Base-by-base conservation (phyloP, 805 yeast species). In the Ogataea minuta region DNA sequence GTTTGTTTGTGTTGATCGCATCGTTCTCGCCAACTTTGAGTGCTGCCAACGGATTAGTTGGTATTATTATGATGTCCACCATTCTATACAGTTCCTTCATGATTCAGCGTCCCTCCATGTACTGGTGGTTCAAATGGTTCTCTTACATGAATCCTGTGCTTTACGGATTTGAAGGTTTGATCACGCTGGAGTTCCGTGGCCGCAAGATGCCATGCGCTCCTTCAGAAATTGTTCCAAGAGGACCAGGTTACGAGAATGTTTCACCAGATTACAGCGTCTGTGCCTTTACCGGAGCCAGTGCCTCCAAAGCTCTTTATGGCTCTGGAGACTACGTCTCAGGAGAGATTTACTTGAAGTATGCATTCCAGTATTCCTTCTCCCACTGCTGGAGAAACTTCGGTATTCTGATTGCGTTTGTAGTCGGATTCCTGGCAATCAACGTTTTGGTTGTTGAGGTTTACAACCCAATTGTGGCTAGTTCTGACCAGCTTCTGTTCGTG, bases 351-450 rank as follows among this genome's bases (percentile, higher is more conserved):
- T 39, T 79, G 9, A 45, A 46, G 4, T 52, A 51, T 3, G 57
- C 78, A 7, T 86, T 60, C 60, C 55, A 60, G 28, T 87, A 81
- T 66, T 55, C 56, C 14, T 77, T 71, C 52, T 46, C 60, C 14
- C 86, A 87, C 60, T 71, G 74, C 34, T 87, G 95, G 95, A 78
- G 95, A 67, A 84, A 87, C 59, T 70, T 82, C 41, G 95, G 80
- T 42, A 70, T 75, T 41, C 39, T 67, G 40, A 43, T 72, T 49
- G 73, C 57, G 4, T 72, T 67, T 50, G 57, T 66, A 27, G 26
- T 70, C 11, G 68, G 72, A 46, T 70, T 71, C 57, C 47, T 72
- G 23, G 19, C 34, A 2, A 44, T 62, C 23, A 52, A 57, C 31
- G 45, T 56, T 4, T 5, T 62, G 15, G 44, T 59, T 4, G 60